A percentile compares a stretch with the other conserved stretches of the same genome.
Evolutionary conservation across 1,284 basidiomycete genomes (phyloP).

Genomic region (Limonomyces culmigenus): DNA sequence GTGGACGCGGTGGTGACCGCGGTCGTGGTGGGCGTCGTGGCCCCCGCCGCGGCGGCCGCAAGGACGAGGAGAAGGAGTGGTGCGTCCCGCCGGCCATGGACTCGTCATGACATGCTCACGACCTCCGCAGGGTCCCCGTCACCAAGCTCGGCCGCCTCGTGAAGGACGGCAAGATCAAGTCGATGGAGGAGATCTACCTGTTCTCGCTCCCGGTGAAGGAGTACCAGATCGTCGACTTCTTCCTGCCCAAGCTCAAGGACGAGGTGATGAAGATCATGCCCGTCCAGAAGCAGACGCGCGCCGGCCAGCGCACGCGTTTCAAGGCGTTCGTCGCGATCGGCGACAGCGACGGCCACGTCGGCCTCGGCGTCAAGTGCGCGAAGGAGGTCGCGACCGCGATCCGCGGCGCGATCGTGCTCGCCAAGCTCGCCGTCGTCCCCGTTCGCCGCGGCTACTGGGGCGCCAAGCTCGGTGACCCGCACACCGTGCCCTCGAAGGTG

Average conservation of each 20-base stretch:
- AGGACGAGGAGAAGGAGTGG: constrained; percentile 99
- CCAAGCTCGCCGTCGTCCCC: constrained; percentile 90
- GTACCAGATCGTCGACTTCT: constrained; percentile 95
- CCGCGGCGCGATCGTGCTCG: constrained; percentile 95
- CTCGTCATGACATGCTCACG: neutral
- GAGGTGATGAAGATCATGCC: constrained; percentile 99
- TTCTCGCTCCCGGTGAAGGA: constrained; percentile 99
- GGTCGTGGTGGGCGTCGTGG: constrained; percentile 71
- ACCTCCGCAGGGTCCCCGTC: constrained; percentile 70
- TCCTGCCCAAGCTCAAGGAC: constrained; percentile 96
- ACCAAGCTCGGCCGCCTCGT: constrained; percentile 99
- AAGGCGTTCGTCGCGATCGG: constrained; percentile 99
- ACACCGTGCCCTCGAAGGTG: constrained; percentile 98
- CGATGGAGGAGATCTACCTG: constrained; percentile 99
- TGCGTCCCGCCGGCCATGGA: constrained; percentile 23
- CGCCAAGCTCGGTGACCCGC: constrained; percentile 93
- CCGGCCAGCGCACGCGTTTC: constrained; percentile 99
- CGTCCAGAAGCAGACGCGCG: constrained; percentile 99
- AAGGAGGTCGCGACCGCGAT: constrained; percentile 99
- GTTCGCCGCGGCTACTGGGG: constrained; percentile 99
- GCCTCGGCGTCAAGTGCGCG: constrained; percentile 98
- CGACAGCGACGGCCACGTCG: constrained; percentile 96
- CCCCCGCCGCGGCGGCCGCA: constrained; percentile 88
- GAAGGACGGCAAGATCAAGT: constrained; percentile 99
- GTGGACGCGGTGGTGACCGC: constrained; percentile 77